These are phyloP conservation scores for Ajuga chamaepitys DNA, from an alignment of 257 asterid genomes.

Conservation along the genomic window DNA sequence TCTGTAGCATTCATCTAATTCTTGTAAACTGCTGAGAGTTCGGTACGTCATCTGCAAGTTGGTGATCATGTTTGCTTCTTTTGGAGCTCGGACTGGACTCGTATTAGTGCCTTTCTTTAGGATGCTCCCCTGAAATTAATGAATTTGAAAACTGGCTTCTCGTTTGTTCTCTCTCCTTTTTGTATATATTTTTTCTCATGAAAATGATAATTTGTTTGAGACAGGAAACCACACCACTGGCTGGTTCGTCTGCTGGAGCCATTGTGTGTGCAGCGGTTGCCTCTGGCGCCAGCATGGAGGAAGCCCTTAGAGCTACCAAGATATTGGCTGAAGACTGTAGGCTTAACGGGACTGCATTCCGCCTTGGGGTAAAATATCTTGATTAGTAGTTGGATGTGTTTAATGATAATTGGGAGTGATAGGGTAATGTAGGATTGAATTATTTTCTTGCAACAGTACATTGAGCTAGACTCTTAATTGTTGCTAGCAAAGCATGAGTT, in stretches of 20 bases:
- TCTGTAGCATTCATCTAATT: neutral
- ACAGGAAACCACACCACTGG: conserved; percentile 89
- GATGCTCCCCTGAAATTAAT: neutral
- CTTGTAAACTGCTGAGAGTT: neutral
- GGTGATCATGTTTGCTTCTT: too few relatives aligned
- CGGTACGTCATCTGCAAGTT: neutral
- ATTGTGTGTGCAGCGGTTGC: conserved; percentile 91
- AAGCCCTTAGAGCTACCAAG: conserved; percentile 80
- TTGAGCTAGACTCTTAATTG: neutral
- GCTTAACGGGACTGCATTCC: conserved; percentile 91
- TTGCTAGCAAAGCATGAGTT: conserved; percentile 6
- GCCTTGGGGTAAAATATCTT: conserved; percentile 71
- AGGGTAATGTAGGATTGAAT: neutral
- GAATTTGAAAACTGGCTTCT: neutral
- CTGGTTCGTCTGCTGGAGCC: conserved; percentile 99
- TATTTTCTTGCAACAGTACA: neutral
- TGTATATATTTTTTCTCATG: neutral
- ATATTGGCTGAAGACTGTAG: conserved; percentile 84
- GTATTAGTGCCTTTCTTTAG: neutral
- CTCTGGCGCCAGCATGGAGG: conserved; percentile 86
- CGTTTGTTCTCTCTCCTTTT: neutral
- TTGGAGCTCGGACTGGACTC: neutral
- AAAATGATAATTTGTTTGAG: neutral
- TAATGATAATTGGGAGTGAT: neutral
- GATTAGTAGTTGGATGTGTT: neutral